Conservation (phyloP, 352 stramenopile species). For the Phytophthora agathidicida region DNA sequence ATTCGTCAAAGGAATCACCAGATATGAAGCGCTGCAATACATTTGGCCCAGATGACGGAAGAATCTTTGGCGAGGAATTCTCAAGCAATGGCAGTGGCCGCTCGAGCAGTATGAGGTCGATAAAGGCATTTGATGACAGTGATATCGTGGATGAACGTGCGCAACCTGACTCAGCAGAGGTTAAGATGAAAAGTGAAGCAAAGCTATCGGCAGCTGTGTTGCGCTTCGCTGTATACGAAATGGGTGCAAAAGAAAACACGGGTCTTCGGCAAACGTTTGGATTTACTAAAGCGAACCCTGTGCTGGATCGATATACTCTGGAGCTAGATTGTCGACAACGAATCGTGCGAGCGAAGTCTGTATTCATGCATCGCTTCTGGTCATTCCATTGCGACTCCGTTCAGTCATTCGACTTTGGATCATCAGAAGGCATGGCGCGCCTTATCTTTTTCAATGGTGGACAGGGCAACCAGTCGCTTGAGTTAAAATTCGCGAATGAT, state of each 20-base stretch:
- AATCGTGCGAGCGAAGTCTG: conserved; percentile 77
- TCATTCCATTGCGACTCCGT: conserved; percentile 80
- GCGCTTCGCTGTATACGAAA: conserved; percentile 79
- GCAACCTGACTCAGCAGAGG: conserved; percentile 30
- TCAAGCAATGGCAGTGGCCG: conserved; percentile 26
- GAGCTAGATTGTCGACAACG: conserved; percentile 76
- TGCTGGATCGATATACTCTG: conserved; percentile 80
- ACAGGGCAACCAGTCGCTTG: conserved; percentile 58
- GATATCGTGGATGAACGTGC: conserved; percentile 73
- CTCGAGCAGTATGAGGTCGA: conserved; percentile 35
- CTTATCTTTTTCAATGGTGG: conserved; percentile 64
- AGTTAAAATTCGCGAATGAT: conserved; percentile 81
- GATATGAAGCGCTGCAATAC: conserved; percentile 35
- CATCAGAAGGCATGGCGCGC: conserved; percentile 44
- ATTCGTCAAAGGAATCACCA: conserved; percentile 27
- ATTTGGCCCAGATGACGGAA: conserved; percentile 25
- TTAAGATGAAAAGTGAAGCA: conserved; percentile 37
- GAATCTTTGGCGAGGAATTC: conserved; percentile 7
- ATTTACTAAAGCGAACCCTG: conserved; percentile 72
- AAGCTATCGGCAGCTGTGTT: conserved; percentile 68
- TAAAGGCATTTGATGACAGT: conserved; percentile 83
- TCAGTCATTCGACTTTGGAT: conserved; percentile 47
- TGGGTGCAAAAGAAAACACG: conserved; percentile 60
- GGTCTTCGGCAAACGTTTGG: conserved; percentile 65
- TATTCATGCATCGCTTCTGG: conserved; percentile 86